Conservation (phyloP, 805 yeast species). For the Candida ponderosae region DNA sequence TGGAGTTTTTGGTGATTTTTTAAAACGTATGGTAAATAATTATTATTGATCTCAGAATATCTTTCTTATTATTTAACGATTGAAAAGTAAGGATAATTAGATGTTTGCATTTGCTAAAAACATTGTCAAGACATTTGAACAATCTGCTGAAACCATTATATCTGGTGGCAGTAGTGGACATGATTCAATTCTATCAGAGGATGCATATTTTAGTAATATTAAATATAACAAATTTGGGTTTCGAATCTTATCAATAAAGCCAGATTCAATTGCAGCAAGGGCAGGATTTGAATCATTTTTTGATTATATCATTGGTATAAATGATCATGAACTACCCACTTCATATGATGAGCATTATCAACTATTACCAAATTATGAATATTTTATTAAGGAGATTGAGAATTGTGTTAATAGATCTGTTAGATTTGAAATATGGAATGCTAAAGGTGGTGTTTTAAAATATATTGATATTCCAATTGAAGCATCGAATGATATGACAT, state of each 20-base stretch:
- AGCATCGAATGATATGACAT: slow-evolving; percentile 17
- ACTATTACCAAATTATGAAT: slow-evolving; percentile 34
- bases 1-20: too few relatives aligned
- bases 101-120: slow-evolving; percentile 63
- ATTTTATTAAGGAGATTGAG: slow-evolving; percentile 34
- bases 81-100: too few relatives aligned
- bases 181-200: slow-evolving; percentile 14
- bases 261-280: slow-evolving; percentile 37
- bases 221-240: slow-evolving; percentile 38
- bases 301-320: slow-evolving; percentile 76
- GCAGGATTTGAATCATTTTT: slow-evolving; percentile 76
- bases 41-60: too few relatives aligned
- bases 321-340: slow-evolving; percentile 54
- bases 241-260: slow-evolving; percentile 44
- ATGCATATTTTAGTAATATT: slow-evolving; percentile 20
- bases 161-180: slow-evolving; percentile 17
- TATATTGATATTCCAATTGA: slow-evolving; percentile 28
- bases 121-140: slow-evolving; percentile 48
- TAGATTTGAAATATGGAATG: slow-evolving; percentile 69
- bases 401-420: slow-evolving; percentile 33
- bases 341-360: slow-evolving; percentile 24
- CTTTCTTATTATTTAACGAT: too few relatives aligned
- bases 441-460: slow-evolving; percentile 67
- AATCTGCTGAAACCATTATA: slow-evolving; percentile 23
- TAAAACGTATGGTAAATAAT: too few relatives aligned